Evolutionary conservation across 495 filamentous ascomycete species (phyloP).

Genomic region (Geoglossum glabrum): DNA sequence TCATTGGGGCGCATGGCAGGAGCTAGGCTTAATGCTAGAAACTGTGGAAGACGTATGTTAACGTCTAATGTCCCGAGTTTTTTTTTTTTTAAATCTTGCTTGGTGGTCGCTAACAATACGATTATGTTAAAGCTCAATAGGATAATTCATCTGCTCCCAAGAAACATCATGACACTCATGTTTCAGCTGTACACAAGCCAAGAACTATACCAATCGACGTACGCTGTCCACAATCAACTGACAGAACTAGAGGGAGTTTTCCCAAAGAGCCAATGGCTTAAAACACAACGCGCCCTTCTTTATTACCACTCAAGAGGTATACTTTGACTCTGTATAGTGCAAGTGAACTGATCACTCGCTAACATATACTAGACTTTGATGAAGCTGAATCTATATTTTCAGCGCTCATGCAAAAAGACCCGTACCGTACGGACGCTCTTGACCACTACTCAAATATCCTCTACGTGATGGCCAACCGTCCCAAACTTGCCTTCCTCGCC

Average conservation of each 20-base stretch:
- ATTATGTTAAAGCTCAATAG: conserved; percentile 27
- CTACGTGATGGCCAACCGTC: conserved; percentile 71
- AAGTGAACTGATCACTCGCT: not conserved
- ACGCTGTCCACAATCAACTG: conserved; percentile 49
- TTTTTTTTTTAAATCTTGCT: not conserved
- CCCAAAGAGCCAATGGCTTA: conserved; percentile 66
- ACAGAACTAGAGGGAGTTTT: conserved; percentile 62
- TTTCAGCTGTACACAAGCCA: conserved; percentile 81
- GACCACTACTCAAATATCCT: conserved; percentile 96
- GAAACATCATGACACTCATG: conserved; percentile 80
- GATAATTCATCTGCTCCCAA: conserved; percentile 44
- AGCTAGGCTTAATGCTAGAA: conserved; percentile 55
- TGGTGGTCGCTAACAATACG: not conserved
- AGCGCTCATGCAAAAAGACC: conserved; percentile 54
- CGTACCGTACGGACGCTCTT: conserved; percentile 72
- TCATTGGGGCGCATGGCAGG: conserved; percentile 95
- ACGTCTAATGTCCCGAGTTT: not conserved
- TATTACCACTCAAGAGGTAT: conserved; percentile 73
- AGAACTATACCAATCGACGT: conserved; percentile 71
- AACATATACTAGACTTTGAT: conserved; percentile 41
- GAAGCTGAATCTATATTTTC: conserved; percentile 72
- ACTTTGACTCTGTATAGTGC: not conserved
- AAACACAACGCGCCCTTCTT: conserved; percentile 72
- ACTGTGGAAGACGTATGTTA: conserved; percentile 60
- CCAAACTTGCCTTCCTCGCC: conserved; percentile 80